These are phyloP conservation scores for Solanum hybrid DNA, from an alignment of 305 asterid species.

Conservation along the genomic window DNA sequence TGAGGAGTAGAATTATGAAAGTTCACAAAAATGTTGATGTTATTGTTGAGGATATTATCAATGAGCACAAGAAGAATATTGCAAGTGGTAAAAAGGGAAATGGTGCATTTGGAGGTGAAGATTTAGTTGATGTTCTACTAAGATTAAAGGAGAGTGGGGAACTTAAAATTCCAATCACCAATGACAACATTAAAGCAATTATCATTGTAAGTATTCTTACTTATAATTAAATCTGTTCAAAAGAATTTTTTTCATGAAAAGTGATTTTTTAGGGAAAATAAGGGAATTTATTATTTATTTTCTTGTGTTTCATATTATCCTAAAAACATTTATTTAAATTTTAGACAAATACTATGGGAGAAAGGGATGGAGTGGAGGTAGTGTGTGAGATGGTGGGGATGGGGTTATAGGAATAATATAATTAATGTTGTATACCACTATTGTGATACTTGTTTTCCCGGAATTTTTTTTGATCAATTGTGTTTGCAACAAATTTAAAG, in stretches of 20 bases:
- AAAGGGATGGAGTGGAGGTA: not conserved
- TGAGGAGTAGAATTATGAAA: slow-evolving; percentile 1
- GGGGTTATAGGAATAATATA: not conserved
- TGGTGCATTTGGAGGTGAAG: not conserved
- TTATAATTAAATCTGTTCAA: too few species aligned
- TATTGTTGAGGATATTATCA: slow-evolving; percentile 8
- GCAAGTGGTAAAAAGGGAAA: not conserved
- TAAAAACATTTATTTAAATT: not conserved
- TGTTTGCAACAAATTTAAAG: too few species aligned
- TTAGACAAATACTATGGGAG: not conserved
- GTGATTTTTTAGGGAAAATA: not conserved
- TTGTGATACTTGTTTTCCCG: not conserved
- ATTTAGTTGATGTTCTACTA: slow-evolving; percentile 20
- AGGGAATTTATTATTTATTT: not conserved
- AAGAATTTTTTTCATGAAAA: not conserved
- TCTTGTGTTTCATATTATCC: not conserved
- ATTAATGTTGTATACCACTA: not conserved
- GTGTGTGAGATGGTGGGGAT: not conserved
- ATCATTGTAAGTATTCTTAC: slow-evolving; percentile 4
- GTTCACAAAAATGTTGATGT: not conserved
- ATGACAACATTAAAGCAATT: slow-evolving; percentile 19
- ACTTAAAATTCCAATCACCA: slow-evolving; percentile 8
- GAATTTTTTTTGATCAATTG: too few species aligned
- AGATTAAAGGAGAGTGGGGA: slow-evolving; percentile 5
- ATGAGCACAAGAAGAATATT: slow-evolving; percentile 7